A percentile compares a stretch with the other conserved stretches of the same genome.
Evolutionary conservation across 1,284 basidiomycete genomes (phyloP).

Genomic region (Papiliotrema fonsecae): DNA sequence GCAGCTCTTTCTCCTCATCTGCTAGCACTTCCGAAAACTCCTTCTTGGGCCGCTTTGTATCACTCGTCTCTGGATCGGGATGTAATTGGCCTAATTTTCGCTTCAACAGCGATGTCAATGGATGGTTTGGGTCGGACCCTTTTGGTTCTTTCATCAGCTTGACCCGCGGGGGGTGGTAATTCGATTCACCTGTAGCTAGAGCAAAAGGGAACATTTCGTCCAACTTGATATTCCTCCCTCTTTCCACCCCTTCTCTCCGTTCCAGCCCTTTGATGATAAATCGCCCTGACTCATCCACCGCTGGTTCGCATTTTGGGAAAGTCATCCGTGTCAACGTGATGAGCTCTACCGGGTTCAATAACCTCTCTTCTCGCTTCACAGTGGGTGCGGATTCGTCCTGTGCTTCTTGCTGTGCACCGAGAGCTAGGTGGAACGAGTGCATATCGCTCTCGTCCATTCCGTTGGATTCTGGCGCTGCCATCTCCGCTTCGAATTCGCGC

Average conservation of each 20-base stretch:
- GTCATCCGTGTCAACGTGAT: constrained; percentile 40
- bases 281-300: constrained; percentile 30
- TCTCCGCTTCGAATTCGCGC: constrained; percentile 14
- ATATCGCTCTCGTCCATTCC: constrained; percentile 17
- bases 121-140: constrained; percentile 23
- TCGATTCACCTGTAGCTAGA: constrained; percentile 16
- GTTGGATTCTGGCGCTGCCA: constrained; percentile 1
- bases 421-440: background rate
- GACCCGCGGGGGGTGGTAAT: background rate
- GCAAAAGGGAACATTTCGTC: constrained; percentile 43
- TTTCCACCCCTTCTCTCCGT: constrained; percentile 29
- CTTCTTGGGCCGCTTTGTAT: background rate
- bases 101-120: constrained; percentile 29
- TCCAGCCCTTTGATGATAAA: constrained; percentile 39
- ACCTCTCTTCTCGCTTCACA: constrained; percentile 16
- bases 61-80: constrained; percentile 11
- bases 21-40: constrained; percentile 3
- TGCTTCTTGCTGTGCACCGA: background rate
- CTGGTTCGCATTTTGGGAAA: constrained; percentile 36
- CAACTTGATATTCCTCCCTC: constrained; percentile 14
- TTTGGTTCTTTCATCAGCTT: constrained; percentile 8
- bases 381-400: background rate
- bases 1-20: constrained; percentile 33
- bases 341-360: constrained; percentile 41
- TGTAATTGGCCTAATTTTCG: constrained; percentile 26